Evolutionary conservation across 768 basidiomycete species (phyloP).

Genomic region (Auricularia sp.): DNA sequence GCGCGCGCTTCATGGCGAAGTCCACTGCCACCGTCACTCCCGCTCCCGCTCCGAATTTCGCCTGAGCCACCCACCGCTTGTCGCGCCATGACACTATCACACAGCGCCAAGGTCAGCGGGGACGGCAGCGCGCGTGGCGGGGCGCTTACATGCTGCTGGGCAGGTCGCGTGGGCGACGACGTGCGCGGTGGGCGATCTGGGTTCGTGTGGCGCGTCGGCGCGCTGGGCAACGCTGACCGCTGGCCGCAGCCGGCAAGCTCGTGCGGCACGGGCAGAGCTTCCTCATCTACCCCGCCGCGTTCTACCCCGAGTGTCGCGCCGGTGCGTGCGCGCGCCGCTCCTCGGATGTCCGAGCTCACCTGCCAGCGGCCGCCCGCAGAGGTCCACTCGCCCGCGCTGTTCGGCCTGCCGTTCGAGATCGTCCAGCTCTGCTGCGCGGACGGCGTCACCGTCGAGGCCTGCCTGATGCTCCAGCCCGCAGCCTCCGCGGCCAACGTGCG

Average conservation of each 20-base stretch:
- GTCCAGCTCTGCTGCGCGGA: neutral
- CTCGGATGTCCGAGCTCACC: neutral
- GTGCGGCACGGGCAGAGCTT: neutral
- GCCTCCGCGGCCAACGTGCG: neutral
- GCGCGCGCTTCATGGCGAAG: too few species aligned
- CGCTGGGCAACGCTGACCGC: neutral
- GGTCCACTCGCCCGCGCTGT: neutral
- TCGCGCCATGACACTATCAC: too few species aligned
- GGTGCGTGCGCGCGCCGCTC: neutral
- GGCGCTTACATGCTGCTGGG: neutral
- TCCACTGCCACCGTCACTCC: too few species aligned
- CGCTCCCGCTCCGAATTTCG: too few species aligned
- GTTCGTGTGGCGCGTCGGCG: neutral
- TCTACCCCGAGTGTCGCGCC: neutral
- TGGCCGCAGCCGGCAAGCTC: neutral
- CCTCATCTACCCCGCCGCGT: constrained; percentile 1
- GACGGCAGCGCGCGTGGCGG: neutral
- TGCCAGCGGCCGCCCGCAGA: neutral
- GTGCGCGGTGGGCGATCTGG: neutral
- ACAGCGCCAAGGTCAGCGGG: neutral
- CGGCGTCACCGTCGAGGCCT: neutral
- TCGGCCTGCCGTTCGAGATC: neutral
- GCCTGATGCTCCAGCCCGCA: neutral
- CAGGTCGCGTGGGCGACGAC: constrained; percentile 1
- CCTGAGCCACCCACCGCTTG: too few species aligned